Evolutionary conservation across 78 protist species (phyloP).

Genomic region (Trichosphaerium sp.): DNA sequence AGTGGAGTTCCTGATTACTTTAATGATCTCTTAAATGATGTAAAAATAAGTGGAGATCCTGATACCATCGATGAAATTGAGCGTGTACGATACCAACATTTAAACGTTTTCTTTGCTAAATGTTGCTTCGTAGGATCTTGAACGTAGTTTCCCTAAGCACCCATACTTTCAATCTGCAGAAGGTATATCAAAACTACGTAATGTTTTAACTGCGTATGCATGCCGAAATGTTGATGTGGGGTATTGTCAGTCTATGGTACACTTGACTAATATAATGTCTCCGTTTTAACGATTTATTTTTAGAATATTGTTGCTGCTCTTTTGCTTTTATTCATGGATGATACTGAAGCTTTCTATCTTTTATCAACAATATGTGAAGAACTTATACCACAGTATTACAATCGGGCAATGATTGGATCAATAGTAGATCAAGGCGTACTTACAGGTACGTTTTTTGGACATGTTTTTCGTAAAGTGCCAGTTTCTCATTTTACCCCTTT

Average conservation of each 20-base stretch:
- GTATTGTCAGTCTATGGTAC: slow-evolving; percentile 67
- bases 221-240: slow-evolving; percentile 55
- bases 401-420: slow-evolving; percentile 42
- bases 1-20: too few relatives aligned
- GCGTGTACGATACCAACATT: too few relatives aligned
- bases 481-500: too few relatives aligned
- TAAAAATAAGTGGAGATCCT: too few relatives aligned
- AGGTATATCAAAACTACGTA: slow-evolving; percentile 24
- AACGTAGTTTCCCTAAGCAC: slow-evolving; percentile 36
- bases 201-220: slow-evolving; percentile 29
- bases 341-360: slow-evolving; percentile 70
- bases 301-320: slow-evolving; percentile 64
- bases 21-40: too few relatives aligned
- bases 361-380: slow-evolving; percentile 46
- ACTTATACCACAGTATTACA: slow-evolving; percentile 53
- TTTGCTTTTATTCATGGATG: slow-evolving; percentile 51
- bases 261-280: too few relatives aligned
- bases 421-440: slow-evolving; percentile 42
- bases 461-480: too few relatives aligned
- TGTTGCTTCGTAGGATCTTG: too few relatives aligned
- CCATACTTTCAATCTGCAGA: slow-evolving; percentile 19
- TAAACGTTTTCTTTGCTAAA: too few relatives aligned
- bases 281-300: too few relatives aligned
- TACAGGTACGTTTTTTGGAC: too few relatives aligned
- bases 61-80: too few relatives aligned